Evolutionary conservation across 441 rosid species (phyloP).

Genomic region (Gossypium gossypioides): DNA sequence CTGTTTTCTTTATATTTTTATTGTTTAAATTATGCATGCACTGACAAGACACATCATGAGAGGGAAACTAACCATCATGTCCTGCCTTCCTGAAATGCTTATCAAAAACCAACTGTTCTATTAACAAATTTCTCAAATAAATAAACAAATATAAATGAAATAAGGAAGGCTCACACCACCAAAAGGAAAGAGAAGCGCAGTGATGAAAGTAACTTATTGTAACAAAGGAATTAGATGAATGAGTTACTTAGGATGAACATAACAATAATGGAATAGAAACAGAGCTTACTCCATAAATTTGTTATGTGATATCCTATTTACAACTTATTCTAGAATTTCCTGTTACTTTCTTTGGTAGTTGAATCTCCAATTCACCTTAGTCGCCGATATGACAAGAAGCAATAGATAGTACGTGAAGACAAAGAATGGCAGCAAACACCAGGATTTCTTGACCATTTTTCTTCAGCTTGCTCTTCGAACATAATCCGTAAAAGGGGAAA

Average conservation of each 20-base stretch:
- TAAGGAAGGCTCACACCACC: not conserved
- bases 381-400: not conserved
- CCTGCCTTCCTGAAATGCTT: not conserved
- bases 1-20: not conserved
- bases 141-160: conserved; percentile 3
- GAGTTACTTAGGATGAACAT: not conserved
- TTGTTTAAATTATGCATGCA: not conserved
- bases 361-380: conserved; percentile 7
- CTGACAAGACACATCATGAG: not conserved
- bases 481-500: not conserved
- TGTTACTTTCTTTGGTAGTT: not conserved
- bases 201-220: not conserved
- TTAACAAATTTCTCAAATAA: not conserved
- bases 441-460: conserved; percentile 11
- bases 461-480: conserved; percentile 5
- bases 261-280: conserved; percentile 5
- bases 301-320: not conserved
- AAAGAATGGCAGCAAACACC: not conserved
- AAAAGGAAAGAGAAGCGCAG: not conserved
- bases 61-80: not conserved
- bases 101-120: not conserved
- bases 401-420: not conserved
- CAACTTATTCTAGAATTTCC: not conserved
- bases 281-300: not conserved
- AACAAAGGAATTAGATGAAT: not conserved